Evolutionary conservation across 2,329 filamentous ascomycete genomes (phyloP).

Genomic region (Colletotrichum spaethianum): DNA sequence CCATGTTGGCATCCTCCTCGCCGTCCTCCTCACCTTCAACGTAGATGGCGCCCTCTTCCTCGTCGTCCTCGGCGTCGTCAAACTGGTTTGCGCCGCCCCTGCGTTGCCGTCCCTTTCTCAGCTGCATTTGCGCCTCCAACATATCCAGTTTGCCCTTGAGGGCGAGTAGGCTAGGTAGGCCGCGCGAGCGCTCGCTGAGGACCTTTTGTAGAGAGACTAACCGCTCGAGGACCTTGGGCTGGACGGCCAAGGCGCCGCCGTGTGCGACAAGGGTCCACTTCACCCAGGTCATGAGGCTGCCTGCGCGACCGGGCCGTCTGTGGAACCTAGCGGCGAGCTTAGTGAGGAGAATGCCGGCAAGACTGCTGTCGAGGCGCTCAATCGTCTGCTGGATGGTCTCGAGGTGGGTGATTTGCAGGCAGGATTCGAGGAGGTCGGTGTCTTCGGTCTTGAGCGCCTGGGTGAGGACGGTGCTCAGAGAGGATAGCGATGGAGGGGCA

Average conservation of each 20-base stretch:
- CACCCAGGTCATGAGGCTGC: slow-evolving; percentile 93
- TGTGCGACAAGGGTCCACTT: slow-evolving; percentile 95
- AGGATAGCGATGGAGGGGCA: slow-evolving; percentile 79
- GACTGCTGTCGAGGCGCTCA: slow-evolving; percentile 87
- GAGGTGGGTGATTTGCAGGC: slow-evolving; percentile 84
- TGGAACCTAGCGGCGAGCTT: slow-evolving; percentile 91
- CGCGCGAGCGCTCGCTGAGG: slow-evolving; percentile 86
- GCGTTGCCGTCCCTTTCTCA: slow-evolving; percentile 79
- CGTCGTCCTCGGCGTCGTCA: slow-evolving; percentile 64
- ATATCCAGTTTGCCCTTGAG: slow-evolving; percentile 97
- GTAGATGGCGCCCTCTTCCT: slow-evolving; percentile 84
- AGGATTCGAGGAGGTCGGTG: slow-evolving; percentile 89
- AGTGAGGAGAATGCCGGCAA: slow-evolving; percentile 84
- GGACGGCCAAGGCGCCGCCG: slow-evolving; percentile 89
- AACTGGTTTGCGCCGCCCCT: slow-evolving; percentile 52
- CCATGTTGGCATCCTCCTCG: slow-evolving; percentile 49
- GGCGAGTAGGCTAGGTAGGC: slow-evolving; percentile 84
- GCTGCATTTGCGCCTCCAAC: slow-evolving; percentile 88
- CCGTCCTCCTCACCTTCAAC: slow-evolving; percentile 83
- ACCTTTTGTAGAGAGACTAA: slow-evolving; percentile 87
- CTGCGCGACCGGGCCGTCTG: slow-evolving; percentile 88
- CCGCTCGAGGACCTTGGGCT: slow-evolving; percentile 85
- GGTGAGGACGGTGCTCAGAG: slow-evolving; percentile 91
- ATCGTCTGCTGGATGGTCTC: slow-evolving; percentile 89
- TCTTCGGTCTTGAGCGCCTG: slow-evolving; percentile 96